Conservation (phyloP, 345 rosid genomes). For the Arabis hirsuta region DNA sequence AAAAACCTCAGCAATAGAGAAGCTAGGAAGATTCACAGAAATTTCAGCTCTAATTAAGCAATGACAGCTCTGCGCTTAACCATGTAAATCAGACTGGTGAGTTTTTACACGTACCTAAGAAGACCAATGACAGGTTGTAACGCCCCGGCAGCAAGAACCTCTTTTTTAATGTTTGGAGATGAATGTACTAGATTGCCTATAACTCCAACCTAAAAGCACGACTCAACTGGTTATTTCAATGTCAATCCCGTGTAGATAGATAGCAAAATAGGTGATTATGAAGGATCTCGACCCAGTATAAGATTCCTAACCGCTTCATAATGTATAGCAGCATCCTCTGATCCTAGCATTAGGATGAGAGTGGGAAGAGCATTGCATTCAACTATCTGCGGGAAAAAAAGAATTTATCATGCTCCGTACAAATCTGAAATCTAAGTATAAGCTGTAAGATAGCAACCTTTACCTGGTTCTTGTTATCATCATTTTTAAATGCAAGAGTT, state of each 20-base stretch:
- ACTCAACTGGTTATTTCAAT: constrained; percentile 31
- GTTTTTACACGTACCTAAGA: constrained; percentile 64
- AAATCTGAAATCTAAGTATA: constrained; percentile 23
- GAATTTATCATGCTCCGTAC: constrained; percentile 17
- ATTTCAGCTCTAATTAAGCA: neutral
- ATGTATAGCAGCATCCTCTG: constrained; percentile 98
- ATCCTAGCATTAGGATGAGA: constrained; percentile 90
- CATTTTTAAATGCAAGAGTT: constrained; percentile 95
- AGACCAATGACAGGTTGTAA: constrained; percentile 95
- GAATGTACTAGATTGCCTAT: constrained; percentile 98
- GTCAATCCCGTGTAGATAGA: constrained; percentile 9
- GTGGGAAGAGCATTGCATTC: constrained; percentile 93
- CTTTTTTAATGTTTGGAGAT: constrained; percentile 90
- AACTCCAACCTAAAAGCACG: constrained; percentile 69
- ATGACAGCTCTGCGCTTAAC: constrained; percentile 6
- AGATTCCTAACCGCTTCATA: constrained; percentile 86
- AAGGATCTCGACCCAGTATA: constrained; percentile 1
- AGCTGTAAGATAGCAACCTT: constrained; percentile 26
- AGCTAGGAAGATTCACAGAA: constrained; percentile 11
- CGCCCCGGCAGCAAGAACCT: constrained; percentile 95
- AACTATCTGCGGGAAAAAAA: constrained; percentile 66
- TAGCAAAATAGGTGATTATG: constrained; percentile 7
- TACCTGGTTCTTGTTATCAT: constrained; percentile 94
- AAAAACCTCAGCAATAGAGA: constrained; percentile 4
- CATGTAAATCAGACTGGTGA: constrained; percentile 7